Base-by-base conservation (phyloP, 345 rosid species). In the thale cress (Arabidopsis thaliana) region DNA sequence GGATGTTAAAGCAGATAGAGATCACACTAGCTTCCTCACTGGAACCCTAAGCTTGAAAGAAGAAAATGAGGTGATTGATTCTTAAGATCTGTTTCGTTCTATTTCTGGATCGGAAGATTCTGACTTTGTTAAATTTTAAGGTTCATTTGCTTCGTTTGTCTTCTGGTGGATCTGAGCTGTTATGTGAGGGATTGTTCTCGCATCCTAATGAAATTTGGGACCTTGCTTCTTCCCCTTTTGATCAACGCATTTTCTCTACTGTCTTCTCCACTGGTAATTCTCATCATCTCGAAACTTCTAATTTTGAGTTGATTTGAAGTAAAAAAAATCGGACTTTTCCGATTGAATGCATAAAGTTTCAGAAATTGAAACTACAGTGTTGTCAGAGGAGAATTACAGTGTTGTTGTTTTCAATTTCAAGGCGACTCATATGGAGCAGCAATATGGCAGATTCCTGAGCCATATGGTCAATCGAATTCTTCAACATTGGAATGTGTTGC, bases 191-290 rank as follows among this genome's bases (percentile, higher is more conserved):
- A 3, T 79, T 95, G 82, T 95, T 92, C 72, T 87, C 90, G 30
- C 97, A 95, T 83, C 97, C 94, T 12, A 78, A 87, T 71, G 99
- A 95, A 91, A 92, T 95, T 71, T 92, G 97, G 97, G 91, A 95
- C 76, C 93, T 92, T 67, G 60, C 83, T 52, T 89, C 91, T 2
- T 95, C 91, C 55, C 97, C 97, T 52, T 89, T 85, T 24, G 99
- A 95, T 82, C 97, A 89, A 76, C 96, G 99, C 76, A 80, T 92
- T 74, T 95, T 92, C 88, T 89, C 97, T 40, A 86, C 89, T 13
- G 96, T 92, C 74, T 92, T 83, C 81, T 92, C 87, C 14, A 81
- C 86, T 53, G 97, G 99, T 95, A 81, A 67, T 71, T 51, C 8
- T 59, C 45, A 22, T 48, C 12, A 40, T 40, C 11, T 52, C 1